These are phyloP conservation scores for Adenanthera pavonina DNA, from an alignment of 306 rosid genomes.

Conservation along the genomic window DNA sequence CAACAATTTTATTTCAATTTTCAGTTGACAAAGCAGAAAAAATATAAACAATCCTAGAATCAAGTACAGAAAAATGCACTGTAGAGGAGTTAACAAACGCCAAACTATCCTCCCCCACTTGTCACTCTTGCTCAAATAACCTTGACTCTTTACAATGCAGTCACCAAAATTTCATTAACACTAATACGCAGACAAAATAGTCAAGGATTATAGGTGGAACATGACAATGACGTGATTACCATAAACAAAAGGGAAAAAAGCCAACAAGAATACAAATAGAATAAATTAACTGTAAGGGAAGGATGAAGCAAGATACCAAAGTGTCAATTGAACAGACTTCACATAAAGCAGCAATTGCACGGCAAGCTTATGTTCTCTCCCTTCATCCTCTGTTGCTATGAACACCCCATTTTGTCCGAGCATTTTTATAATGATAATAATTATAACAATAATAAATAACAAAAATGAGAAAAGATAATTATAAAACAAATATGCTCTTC, in stretches of 20 bases:
- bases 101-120: constrained; percentile 3
- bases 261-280: not conserved
- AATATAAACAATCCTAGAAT: constrained; percentile 9
- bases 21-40: not conserved
- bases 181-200: not conserved
- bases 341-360: constrained; percentile 95
- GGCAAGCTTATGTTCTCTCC: constrained; percentile 82
- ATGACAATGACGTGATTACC: constrained; percentile 14
- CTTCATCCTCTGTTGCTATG: constrained; percentile 54
- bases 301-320: constrained; percentile 89
- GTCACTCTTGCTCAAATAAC: constrained; percentile 11
- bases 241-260: not conserved
- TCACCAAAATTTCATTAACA: not conserved
- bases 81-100: not conserved
- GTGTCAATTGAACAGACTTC: constrained; percentile 94
- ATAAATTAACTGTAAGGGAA: constrained; percentile 85
- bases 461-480: no score
- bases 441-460: no score
- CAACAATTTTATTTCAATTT: not conserved
- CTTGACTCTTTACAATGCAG: constrained; percentile 23
- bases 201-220: constrained; percentile 12
- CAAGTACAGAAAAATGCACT: not conserved
- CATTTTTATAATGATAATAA: no score
- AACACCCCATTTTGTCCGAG: no score
- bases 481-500: no score